Evolutionary conservation across 257 asterid genomes (phyloP).

Genomic region (Lycium barbarum): DNA sequence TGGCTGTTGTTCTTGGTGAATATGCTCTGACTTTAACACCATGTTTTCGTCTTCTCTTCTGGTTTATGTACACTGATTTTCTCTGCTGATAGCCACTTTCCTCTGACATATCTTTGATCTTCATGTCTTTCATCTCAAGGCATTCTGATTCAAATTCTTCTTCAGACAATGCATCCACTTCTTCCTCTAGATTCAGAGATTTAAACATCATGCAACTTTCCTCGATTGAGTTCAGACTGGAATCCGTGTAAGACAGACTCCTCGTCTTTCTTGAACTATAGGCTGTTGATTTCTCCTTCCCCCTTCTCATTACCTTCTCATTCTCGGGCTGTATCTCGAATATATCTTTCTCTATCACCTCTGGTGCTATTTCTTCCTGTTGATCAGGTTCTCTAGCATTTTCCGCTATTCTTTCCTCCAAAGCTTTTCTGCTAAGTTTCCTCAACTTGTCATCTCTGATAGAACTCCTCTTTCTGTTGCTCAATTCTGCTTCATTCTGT

Average conservation of each 20-base stretch:
- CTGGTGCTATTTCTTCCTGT: slow-evolving; percentile 24
- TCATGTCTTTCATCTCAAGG: slow-evolving; percentile 31
- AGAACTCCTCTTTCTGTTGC: slow-evolving; percentile 33
- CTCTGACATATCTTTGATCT: slow-evolving; percentile 32
- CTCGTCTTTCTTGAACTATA: slow-evolving; percentile 29
- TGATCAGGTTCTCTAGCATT: slow-evolving; percentile 3
- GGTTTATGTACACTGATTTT: slow-evolving; percentile 34
- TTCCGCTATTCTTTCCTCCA: slow-evolving; percentile 36
- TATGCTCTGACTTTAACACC: slow-evolving; percentile 39
- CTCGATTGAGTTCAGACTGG: slow-evolving; percentile 28
- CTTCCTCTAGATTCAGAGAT: slow-evolving; percentile 37
- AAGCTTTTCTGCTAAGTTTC: slow-evolving; percentile 27
- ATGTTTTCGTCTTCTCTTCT: slow-evolving; percentile 46
- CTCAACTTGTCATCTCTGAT: slow-evolving; percentile 35
- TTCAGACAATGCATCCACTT: slow-evolving; percentile 31
- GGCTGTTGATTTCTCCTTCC: slow-evolving; percentile 29
- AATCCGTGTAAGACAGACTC: slow-evolving; percentile 31
- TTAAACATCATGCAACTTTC: slow-evolving; percentile 35
- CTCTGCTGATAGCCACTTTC: slow-evolving; percentile 38
- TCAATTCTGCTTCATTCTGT: slow-evolving; percentile 32
- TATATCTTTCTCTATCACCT: slow-evolving; percentile 40
- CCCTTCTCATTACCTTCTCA: slow-evolving; percentile 21
- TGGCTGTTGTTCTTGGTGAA: slow-evolving; percentile 56
- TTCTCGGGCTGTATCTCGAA: slow-evolving; percentile 43
- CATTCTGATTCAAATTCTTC: slow-evolving; percentile 39